Evolutionary conservation across 148 eudicot species (phyloP).

Genomic region (Silene conica): DNA sequence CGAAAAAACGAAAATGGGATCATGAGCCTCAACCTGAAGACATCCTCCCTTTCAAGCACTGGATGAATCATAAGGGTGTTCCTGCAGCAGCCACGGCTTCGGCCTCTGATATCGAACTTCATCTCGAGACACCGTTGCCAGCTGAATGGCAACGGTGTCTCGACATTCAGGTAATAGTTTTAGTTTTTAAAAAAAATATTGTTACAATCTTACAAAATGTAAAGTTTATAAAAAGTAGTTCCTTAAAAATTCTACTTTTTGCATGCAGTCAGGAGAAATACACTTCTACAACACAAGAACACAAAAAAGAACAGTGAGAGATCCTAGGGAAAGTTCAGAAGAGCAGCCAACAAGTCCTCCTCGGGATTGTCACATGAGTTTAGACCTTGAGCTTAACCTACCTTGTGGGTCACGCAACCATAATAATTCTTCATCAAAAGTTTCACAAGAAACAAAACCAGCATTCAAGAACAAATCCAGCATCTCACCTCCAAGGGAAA

Average conservation of each 20-base stretch:
- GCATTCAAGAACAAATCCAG: constrained; percentile 9
- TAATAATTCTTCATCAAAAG: constrained; percentile 19
- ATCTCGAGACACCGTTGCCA: constrained; percentile 57
- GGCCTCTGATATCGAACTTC: constrained; percentile 32
- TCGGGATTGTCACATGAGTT: constrained; percentile 47
- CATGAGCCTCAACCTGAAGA: constrained; percentile 23
- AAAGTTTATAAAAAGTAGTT: no score
- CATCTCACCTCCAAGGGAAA: constrained; percentile 10
- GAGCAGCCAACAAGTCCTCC: constrained; percentile 37
- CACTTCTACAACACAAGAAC: constrained; percentile 78
- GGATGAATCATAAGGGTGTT: constrained; percentile 23
- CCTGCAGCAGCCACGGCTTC: background rate
- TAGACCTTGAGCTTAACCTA: constrained; percentile 82
- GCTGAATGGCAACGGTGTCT: constrained; percentile 86
- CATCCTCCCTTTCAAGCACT: constrained; percentile 15
- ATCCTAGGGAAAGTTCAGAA: constrained; percentile 44
- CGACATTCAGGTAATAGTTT: constrained; percentile 60
- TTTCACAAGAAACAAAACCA: constrained; percentile 1
- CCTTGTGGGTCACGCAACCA: constrained; percentile 51
- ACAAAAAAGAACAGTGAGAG: constrained; percentile 55
- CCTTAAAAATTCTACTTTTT: constrained; percentile 4
- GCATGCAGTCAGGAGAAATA: constrained; percentile 61
- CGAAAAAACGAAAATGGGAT: constrained; percentile 62
- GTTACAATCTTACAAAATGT: no score
- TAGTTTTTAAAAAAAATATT: no score